A percentile compares a stretch with the other conserved stretches of the same genome.
phyloP scores from a whole-genome alignment of 495 filamentous ascomycete species.

The Pyrenula massariospora region DNA sequence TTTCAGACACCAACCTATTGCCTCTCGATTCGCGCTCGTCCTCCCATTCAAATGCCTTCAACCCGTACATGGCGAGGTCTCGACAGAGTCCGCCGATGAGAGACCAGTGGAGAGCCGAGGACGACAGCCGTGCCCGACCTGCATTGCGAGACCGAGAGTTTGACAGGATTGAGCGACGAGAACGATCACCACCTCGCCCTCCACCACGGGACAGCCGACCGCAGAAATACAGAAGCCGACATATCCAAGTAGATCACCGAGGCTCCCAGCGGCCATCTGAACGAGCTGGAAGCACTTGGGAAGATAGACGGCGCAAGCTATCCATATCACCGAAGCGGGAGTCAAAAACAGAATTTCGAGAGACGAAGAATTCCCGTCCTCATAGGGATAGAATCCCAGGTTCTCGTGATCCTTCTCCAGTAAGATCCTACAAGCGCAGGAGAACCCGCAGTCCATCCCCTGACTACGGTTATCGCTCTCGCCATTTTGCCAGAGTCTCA shows the following conservation, averaged over 20 bases:
- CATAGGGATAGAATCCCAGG: conserved; percentile 21
- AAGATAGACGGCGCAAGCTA: conserved; percentile 11
- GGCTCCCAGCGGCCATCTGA: not conserved
- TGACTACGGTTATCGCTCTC: conserved; percentile 9
- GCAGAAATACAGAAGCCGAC: conserved; percentile 18
- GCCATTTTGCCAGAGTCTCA: conserved; percentile 8
- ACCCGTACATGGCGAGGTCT: conserved; percentile 42
- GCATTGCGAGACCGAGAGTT: conserved; percentile 16
- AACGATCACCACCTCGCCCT: conserved; percentile 14
- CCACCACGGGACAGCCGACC: conserved; percentile 21
- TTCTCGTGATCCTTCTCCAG: conserved; percentile 7
- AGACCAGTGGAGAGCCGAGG: conserved; percentile 43
- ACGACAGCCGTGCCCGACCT: conserved; percentile 17
- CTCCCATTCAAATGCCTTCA: conserved; percentile 12
- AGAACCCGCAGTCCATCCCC: conserved; percentile 38
- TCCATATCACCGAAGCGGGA: conserved; percentile 1
- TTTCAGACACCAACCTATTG: not conserved
- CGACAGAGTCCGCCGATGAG: conserved; percentile 44
- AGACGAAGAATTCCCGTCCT: not conserved
- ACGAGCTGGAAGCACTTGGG: conserved; percentile 1
- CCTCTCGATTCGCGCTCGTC: not conserved
- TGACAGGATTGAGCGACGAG: conserved; percentile 17
- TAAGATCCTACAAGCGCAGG: conserved; percentile 26
- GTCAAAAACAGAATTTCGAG: not conserved
- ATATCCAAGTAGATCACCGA: not conserved